Conservation (phyloP, 768 basidiomycete species). For the Porpolomopsis calyptriformis region DNA sequence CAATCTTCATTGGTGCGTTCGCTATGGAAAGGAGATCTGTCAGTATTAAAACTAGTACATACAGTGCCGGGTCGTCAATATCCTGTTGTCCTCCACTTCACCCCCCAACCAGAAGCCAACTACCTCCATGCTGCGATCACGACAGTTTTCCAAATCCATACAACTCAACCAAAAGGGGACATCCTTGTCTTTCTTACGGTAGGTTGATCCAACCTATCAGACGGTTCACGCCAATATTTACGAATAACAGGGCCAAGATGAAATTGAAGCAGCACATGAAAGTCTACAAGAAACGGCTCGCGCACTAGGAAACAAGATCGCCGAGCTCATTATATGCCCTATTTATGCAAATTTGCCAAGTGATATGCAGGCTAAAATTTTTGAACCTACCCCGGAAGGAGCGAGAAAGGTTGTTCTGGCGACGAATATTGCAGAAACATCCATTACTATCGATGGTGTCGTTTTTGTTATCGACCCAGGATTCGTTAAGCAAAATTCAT, state of each 20-base stretch:
- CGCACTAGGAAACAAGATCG: constrained; percentile 90
- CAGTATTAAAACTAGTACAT: constrained; percentile 8
- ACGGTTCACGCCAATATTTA: constrained; percentile 2
- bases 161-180: constrained; percentile 95
- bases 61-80: constrained; percentile 93
- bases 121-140: constrained; percentile 98
- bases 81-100: constrained; percentile 97
- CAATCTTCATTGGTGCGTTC: constrained; percentile 78
- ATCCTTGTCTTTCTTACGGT: constrained; percentile 96
- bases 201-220: constrained; percentile 17
- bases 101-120: constrained; percentile 98
- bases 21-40: neutral
- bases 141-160: constrained; percentile 98
- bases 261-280: constrained; percentile 96
- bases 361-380: constrained; percentile 99
- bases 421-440: constrained; percentile 99
- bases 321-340: constrained; percentile 89
- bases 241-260: constrained; percentile 80
- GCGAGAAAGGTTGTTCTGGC: constrained; percentile 96
- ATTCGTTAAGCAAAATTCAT: constrained; percentile 98
- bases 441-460: constrained; percentile 98
- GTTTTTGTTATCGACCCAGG: constrained; percentile 99
- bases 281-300: constrained; percentile 92
- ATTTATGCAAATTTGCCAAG: constrained; percentile 99
- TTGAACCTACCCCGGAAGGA: constrained; percentile 95